Conservation (phyloP, 2,329 filamentous ascomycete genomes). For the Colletotrichum orbiculare region DNA sequence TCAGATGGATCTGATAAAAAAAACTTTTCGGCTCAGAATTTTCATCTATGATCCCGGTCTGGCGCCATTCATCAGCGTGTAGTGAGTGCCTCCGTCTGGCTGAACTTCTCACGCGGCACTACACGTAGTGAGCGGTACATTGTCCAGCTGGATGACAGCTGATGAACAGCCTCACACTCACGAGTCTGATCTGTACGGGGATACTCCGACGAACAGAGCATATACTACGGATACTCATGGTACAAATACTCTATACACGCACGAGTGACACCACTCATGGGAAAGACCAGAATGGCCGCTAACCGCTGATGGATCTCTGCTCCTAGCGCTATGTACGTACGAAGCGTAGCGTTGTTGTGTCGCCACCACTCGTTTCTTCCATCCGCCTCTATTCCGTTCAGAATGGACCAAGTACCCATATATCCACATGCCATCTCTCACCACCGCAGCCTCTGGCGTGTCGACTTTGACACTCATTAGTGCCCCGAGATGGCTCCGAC, state of each 20-base stretch:
- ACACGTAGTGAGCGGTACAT: no score
- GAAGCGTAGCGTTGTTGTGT: conserved; percentile 2
- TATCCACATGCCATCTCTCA: background rate
- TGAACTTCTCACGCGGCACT: no score
- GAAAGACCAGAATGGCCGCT: conserved; percentile 7
- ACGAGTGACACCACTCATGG: background rate
- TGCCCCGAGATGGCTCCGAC: conserved; percentile 31
- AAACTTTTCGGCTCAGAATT: background rate
- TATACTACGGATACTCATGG: no score
- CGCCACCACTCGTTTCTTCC: conserved; percentile 12
- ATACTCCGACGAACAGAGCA: no score
- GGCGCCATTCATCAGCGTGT: background rate
- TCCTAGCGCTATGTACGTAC: conserved; percentile 7
- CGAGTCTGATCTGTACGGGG: no score
- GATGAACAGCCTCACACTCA: no score
- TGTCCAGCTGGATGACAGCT: no score
- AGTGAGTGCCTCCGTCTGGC: background rate
- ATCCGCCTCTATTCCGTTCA: background rate
- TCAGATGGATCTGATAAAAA: conserved; percentile 38
- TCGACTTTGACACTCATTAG: background rate
- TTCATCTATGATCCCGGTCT: background rate
- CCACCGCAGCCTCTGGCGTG: background rate
- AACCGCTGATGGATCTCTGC: conserved; percentile 10
- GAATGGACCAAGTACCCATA: no score
- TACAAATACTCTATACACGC: background rate